Percentiles rank a stretch among this genome's conserved stretches.
These are phyloP conservation scores for Fusarium cicatricum DNA, from an alignment of 2,329 filamentous ascomycete genomes.

Conservation along the genomic window DNA sequence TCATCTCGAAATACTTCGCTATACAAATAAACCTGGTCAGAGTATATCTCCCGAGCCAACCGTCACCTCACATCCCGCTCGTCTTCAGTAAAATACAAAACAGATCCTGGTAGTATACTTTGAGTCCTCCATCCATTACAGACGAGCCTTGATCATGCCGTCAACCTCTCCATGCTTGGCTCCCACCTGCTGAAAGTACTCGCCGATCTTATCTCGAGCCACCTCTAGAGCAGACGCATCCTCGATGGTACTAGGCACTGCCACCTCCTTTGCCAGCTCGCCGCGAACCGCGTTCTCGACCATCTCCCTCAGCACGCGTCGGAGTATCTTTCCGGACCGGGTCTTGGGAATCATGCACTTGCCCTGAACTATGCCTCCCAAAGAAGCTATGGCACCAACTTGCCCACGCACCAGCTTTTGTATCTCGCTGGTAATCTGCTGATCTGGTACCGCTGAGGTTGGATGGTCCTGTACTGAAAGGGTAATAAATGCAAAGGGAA, in stretches of 20 bases:
- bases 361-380: slow-evolving; percentile 87
- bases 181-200: slow-evolving; percentile 73
- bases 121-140: slow-evolving; percentile 46
- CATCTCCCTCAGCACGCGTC: slow-evolving; percentile 82
- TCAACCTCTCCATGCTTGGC: slow-evolving; percentile 55
- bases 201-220: slow-evolving; percentile 73
- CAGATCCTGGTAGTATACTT: neutral
- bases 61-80: neutral
- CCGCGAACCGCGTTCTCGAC: slow-evolving; percentile 82
- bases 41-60: slow-evolving; percentile 15
- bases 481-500: slow-evolving; percentile 89
- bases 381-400: slow-evolving; percentile 85
- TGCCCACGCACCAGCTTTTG: slow-evolving; percentile 77
- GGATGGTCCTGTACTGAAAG: slow-evolving; percentile 58
- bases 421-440: slow-evolving; percentile 64
- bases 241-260: slow-evolving; percentile 85
- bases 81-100: no score
- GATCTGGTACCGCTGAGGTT: slow-evolving; percentile 58
- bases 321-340: slow-evolving; percentile 87
- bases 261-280: slow-evolving; percentile 75
- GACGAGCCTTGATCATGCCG: slow-evolving; percentile 61
- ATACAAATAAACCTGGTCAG: slow-evolving; percentile 11
- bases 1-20: slow-evolving; percentile 19
- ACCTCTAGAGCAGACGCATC: slow-evolving; percentile 78
- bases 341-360: slow-evolving; percentile 92